Conservation (phyloP, 2,329 filamentous ascomycete species). For the Dothideomycetidae sp. region DNA sequence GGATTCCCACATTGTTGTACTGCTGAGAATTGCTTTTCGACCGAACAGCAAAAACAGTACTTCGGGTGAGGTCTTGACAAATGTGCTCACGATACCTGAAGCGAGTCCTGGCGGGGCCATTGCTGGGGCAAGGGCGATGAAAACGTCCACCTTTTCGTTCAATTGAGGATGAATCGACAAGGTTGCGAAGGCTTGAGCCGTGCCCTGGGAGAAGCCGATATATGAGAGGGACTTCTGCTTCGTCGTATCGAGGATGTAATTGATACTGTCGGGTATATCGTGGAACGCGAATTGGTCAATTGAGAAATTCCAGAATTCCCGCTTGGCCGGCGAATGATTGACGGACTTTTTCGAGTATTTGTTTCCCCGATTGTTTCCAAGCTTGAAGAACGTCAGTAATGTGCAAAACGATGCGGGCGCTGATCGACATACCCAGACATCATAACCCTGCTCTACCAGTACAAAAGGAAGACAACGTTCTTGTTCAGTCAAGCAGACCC, state of each 20-base stretch:
- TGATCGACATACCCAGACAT: slow-evolving; percentile 65
- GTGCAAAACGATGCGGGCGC: neutral
- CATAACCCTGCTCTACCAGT: slow-evolving; percentile 79
- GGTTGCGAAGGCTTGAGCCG: slow-evolving; percentile 88
- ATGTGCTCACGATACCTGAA: slow-evolving; percentile 79
- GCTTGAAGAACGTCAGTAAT: slow-evolving; percentile 33
- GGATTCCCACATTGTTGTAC: slow-evolving; percentile 93
- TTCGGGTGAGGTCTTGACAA: slow-evolving; percentile 86
- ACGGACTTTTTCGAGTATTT: slow-evolving; percentile 97
- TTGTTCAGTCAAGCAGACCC: slow-evolving; percentile 82
- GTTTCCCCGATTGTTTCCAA: slow-evolving; percentile 96
- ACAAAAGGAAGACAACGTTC: slow-evolving; percentile 78
- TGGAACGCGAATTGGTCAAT: slow-evolving; percentile 98
- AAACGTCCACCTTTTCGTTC: slow-evolving; percentile 87
- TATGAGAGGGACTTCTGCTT: slow-evolving; percentile 77
- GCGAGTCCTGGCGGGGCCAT: slow-evolving; percentile 89
- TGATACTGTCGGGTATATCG: slow-evolving; percentile 89
- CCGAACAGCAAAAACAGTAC: slow-evolving; percentile 89
- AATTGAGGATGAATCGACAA: slow-evolving; percentile 82
- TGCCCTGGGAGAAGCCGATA: slow-evolving; percentile 93
- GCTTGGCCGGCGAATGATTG: slow-evolving; percentile 55
- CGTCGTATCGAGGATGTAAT: slow-evolving; percentile 77
- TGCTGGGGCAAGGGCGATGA: slow-evolving; percentile 87
- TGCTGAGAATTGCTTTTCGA: slow-evolving; percentile 76
- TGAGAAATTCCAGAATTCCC: slow-evolving; percentile 89